A percentile compares a stretch with the other conserved stretches of the same genome.
Evolutionary conservation across 108 stramenopile species (phyloP).

Genomic region (Skeletonema costatum): DNA sequence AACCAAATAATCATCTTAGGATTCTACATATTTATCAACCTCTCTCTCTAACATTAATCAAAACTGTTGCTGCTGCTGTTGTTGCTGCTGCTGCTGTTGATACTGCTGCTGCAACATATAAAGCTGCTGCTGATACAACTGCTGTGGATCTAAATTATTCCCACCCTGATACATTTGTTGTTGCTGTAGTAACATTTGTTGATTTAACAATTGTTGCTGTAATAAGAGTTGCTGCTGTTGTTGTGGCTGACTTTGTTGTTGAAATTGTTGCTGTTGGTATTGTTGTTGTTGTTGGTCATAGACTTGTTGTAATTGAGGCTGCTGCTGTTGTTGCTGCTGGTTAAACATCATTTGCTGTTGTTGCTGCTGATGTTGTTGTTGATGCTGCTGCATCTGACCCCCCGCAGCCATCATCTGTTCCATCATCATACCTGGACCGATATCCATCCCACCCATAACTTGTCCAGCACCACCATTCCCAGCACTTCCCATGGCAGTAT

Average conservation of each 20-base stretch:
- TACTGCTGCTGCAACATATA: slow-evolving; percentile 32
- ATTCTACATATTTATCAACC: neutral
- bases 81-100: slow-evolving; percentile 23
- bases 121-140: slow-evolving; percentile 12
- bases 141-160: neutral
- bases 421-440: neutral
- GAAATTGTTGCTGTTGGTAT: slow-evolving; percentile 10
- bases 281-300: slow-evolving; percentile 16
- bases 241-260: neutral
- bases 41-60: neutral
- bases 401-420: slow-evolving; percentile 5
- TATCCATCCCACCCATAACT: neutral
- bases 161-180: slow-evolving; percentile 19
- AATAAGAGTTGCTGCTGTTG: neutral
- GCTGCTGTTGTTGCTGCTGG: neutral
- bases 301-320: slow-evolving; percentile 2
- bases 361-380: slow-evolving; percentile 13
- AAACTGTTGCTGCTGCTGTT: slow-evolving; percentile 1
- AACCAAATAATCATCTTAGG: neutral
- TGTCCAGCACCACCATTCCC: neutral
- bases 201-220: too few species aligned
- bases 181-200: slow-evolving; percentile 1
- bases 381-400: neutral
- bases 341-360: slow-evolving; percentile 11
- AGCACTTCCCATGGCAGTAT: neutral